phyloP scores from a whole-genome alignment of 2,329 filamentous ascomycete species.

The Fusarium sp. region DNA sequence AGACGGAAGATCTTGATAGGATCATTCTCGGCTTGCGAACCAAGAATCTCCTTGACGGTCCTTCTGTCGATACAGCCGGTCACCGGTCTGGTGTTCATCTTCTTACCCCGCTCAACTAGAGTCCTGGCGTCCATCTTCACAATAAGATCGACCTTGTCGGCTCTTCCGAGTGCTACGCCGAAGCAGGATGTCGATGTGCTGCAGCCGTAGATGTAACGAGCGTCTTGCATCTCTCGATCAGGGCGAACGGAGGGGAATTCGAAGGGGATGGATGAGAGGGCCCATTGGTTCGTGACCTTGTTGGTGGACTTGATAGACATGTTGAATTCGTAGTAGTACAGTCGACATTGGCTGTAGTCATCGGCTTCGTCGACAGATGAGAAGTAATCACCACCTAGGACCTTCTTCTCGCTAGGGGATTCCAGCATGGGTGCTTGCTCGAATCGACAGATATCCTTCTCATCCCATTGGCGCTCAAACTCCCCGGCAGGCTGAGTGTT shows the following conservation, averaged over 20 bases:
- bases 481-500: no score
- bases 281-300: constrained; percentile 70
- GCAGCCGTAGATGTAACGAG: constrained; percentile 75
- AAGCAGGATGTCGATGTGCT: constrained; percentile 68
- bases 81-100: constrained; percentile 58
- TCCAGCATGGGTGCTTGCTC: constrained; percentile 1
- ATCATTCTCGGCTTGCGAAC: constrained; percentile 58
- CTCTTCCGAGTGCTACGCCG: constrained; percentile 69
- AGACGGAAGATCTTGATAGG: constrained; percentile 71
- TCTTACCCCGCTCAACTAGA: constrained; percentile 65
- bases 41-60: constrained; percentile 63
- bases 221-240: constrained; percentile 64
- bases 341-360: constrained; percentile 72
- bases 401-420: not conserved
- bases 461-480: no score
- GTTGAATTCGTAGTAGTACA: constrained; percentile 75
- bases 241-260: constrained; percentile 73
- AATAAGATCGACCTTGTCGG: constrained; percentile 73
- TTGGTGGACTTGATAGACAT: constrained; percentile 47
- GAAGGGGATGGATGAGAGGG: constrained; percentile 71
- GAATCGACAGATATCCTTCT: not conserved
- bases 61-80: constrained; percentile 72
- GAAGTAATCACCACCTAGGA: accelerated
- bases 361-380: constrained; percentile 51
- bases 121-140: constrained; percentile 68